Base-by-base conservation (phyloP, 2,329 filamentous ascomycete genomes). In the Phaeosphaeriaceae sp. region DNA sequence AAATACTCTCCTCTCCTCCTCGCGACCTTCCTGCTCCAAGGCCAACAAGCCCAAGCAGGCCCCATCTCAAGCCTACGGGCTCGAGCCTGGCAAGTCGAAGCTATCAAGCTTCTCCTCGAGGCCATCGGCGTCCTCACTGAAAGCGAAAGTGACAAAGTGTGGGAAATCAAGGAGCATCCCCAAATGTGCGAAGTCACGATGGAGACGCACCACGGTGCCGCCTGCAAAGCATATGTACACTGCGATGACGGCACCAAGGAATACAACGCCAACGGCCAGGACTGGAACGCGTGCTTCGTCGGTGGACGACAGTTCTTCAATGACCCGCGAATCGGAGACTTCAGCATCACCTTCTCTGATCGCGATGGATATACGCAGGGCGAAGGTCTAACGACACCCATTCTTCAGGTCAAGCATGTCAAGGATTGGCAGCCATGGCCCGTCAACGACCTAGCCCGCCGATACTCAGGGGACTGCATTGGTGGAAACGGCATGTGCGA, bases 261-360 rank as follows among this genome's bases (percentile, higher is more conserved):
- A 33, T 61, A 61, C 48, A 55, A 58, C 24, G n/a, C 48, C 20
- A 48, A 17, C n/a, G 48, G 52, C 21, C 48, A 31, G 21, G 33
- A 11, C 6, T 61, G 58, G 58, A 57, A 51, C 40, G 54, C 41
- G 15, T 61, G 58, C 49, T 61, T 50, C 42, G 48, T 61, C 15
- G 53, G 57, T 11, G 54, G 54, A 2, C 48, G 55, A 9, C 51
- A 55, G 27, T 55, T 27, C 48, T 58, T 61, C 25, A 61, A 19
- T 7, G 58, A 61, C 31, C 54, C 54, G 10, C 54, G 58, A 4
- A 61, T 61, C 31, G 58, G 58, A 9, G 58, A 61, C 11, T 61
- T 61, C 52, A 58, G 58, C 48, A 58, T 61, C 49, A 61, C 47
- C 2, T 61, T 61, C 46, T 33, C 44, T 1, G 40, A 55, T n/a